Evolutionary conservation across 441 rosid species (phyloP).

Genomic region (Geranium incanum): DNA sequence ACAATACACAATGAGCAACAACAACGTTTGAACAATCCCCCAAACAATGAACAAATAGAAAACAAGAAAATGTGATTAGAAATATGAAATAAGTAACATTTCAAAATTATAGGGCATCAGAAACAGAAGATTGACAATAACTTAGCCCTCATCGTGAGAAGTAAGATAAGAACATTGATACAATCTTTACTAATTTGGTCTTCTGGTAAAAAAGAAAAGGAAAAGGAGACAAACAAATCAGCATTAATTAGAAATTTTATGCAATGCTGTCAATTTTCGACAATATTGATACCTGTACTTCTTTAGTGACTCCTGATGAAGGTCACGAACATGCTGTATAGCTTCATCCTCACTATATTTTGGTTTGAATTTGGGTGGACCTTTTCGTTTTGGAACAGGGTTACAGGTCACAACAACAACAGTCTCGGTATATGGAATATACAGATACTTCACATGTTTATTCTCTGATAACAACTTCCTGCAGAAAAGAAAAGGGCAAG

Average conservation of each 20-base stretch:
- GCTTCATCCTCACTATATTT: slow-evolving; percentile 68
- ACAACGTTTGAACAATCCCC: too few relatives aligned
- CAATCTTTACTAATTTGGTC: not conserved
- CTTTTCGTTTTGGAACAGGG: slow-evolving; percentile 81
- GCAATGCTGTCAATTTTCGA: slow-evolving; percentile 8
- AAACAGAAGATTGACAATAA: not conserved
- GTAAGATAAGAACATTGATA: not conserved
- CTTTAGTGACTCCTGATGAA: slow-evolving; percentile 53
- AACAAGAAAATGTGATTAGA: not conserved
- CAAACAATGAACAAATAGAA: too few relatives aligned
- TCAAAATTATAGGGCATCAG: not conserved
- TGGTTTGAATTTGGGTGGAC: slow-evolving; percentile 73
- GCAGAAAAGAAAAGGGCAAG: slow-evolving; percentile 26
- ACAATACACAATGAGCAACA: not conserved
- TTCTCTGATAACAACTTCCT: slow-evolving; percentile 78
- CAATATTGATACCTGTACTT: slow-evolving; percentile 60
- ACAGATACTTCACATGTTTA: slow-evolving; percentile 85
- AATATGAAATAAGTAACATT: not conserved
- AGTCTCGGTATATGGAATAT: slow-evolving; percentile 71
- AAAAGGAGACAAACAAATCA: not conserved
- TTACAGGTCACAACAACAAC: slow-evolving; percentile 89
- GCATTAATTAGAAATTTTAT: not conserved
- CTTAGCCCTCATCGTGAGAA: not conserved
- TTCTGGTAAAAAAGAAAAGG: not conserved
- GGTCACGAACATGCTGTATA: slow-evolving; percentile 57